phyloP scores from a whole-genome alignment of 176 grass and related monocot species.

The Aegilops umbellulata region DNA sequence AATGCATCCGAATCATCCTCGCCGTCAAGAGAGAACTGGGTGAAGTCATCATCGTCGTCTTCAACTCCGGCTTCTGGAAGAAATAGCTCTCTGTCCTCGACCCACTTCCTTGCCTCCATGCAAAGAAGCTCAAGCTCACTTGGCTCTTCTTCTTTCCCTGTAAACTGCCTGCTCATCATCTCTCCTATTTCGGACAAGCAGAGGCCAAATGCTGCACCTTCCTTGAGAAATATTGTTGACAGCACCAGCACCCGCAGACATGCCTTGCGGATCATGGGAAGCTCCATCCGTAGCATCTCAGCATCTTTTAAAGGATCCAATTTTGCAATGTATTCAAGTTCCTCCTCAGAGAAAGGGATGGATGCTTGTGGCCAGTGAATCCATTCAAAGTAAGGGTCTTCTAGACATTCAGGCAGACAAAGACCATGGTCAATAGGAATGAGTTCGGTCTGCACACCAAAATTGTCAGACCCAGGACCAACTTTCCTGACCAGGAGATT shows the following conservation, averaged over 20 bases:
- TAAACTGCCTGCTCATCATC: conserved; percentile 98
- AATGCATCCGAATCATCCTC: conserved; percentile 50
- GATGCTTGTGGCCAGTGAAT: conserved; percentile 95
- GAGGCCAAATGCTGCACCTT: conserved; percentile 69
- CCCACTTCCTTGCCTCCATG: conserved; percentile 70
- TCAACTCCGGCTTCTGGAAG: conserved; percentile 53
- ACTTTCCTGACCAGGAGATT: conserved; percentile 82
- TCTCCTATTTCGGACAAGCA: conserved; percentile 85
- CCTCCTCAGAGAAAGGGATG: conserved; percentile 80
- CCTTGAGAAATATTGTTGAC: conserved; percentile 85
- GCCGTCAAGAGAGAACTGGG: conserved; percentile 66
- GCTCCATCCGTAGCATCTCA: conserved; percentile 63
- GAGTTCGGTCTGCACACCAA: conserved; percentile 69
- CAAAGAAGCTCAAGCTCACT: conserved; percentile 89
- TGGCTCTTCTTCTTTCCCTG: conserved; percentile 76
- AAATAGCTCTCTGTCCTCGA: conserved; percentile 53
- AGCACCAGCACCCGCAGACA: conserved; percentile 80
- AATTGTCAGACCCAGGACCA: conserved; percentile 50
- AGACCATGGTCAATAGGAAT: conserved; percentile 96
- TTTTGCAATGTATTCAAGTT: conserved; percentile 79
- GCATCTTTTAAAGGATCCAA: conserved; percentile 66
- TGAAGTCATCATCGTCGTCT: conserved; percentile 69
- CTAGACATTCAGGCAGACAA: conserved; percentile 81
- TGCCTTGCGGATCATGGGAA: conserved; percentile 82
- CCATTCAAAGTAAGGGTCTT: conserved; percentile 98